These are phyloP conservation scores for Exophiala mesophila DNA, from an alignment of 2,329 filamentous ascomycete species.

Conservation along the genomic window DNA sequence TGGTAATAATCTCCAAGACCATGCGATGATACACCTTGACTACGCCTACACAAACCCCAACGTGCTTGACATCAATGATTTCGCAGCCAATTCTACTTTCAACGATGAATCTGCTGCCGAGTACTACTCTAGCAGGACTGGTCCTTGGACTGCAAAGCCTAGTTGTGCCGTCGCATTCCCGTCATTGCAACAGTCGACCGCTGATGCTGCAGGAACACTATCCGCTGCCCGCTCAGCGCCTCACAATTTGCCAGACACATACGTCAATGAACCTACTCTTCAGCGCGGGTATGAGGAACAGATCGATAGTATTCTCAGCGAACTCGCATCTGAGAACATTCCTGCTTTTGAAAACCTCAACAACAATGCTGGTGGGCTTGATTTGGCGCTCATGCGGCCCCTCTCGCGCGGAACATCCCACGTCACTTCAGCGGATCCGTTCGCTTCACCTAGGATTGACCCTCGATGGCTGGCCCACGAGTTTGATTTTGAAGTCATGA, in stretches of 20 bases:
- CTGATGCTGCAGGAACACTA: constrained; percentile 10
- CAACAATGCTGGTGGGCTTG: constrained; percentile 19
- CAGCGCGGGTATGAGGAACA: constrained; percentile 18
- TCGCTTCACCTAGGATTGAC: constrained; percentile 39
- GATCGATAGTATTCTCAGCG: constrained; percentile 4
- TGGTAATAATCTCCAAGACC: constrained; percentile 37
- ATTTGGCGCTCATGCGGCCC: constrained; percentile 27
- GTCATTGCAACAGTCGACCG: constrained; percentile 25
- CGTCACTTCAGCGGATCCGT: constrained; percentile 32
- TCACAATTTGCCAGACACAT: constrained; percentile 7
- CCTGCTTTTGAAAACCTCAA: constrained; percentile 22
- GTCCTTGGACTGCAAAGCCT: constrained; percentile 29
- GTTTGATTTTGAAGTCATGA: constrained; percentile 41
- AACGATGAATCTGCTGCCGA: constrained; percentile 10
- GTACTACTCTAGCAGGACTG: constrained; percentile 17
- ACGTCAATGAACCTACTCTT: constrained; percentile 11
- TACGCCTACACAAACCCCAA: constrained; percentile 9
- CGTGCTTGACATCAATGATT: background rate
- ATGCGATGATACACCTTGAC: constrained; percentile 24
- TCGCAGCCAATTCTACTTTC: constrained; percentile 23
- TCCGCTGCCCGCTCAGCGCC: background rate
- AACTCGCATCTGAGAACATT: constrained; percentile 6
- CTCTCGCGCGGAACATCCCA: constrained; percentile 41
- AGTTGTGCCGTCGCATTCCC: constrained; percentile 28
- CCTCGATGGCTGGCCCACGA: constrained; percentile 42